phyloP scores from a whole-genome alignment of 1,284 basidiomycete species.

The Microbotryum lychnidis-dioicae region DNA sequence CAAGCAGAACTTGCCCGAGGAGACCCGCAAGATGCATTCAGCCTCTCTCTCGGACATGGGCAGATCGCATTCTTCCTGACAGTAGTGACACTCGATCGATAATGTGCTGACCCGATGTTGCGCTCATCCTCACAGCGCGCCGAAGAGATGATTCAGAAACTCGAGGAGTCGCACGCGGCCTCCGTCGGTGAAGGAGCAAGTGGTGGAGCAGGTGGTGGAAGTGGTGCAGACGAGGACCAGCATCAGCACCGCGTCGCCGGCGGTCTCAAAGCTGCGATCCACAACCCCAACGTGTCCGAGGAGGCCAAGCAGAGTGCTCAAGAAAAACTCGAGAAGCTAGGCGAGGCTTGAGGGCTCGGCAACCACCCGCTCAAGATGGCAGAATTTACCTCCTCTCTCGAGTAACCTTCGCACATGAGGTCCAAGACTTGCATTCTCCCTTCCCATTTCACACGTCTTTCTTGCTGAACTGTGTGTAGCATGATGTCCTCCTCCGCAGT shows the following conservation, averaged over 20 bases:
- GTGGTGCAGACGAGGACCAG: not conserved
- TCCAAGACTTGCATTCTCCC: too few relatives aligned
- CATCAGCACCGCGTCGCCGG: not conserved
- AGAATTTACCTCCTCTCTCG: too few relatives aligned
- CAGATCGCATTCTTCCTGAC: too few relatives aligned
- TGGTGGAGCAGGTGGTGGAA: not conserved
- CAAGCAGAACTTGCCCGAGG: not conserved
- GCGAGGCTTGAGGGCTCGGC: not conserved
- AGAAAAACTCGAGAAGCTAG: not conserved
- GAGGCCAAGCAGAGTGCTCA: slow-evolving; percentile 1
- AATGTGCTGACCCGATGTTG: too few relatives aligned
- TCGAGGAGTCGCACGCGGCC: not conserved
- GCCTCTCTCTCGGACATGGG: too few relatives aligned
- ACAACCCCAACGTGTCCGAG: slow-evolving; percentile 2
- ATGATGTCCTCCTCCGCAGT: too few relatives aligned
- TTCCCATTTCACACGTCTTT: too few relatives aligned
- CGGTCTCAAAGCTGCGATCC: not conserved
- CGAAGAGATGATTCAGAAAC: not conserved
- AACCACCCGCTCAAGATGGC: too few relatives aligned
- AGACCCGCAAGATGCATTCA: not conserved
- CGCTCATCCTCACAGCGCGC: not conserved
- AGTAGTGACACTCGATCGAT: too few relatives aligned
- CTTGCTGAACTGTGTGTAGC: too few relatives aligned
- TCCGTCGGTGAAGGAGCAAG: not conserved
- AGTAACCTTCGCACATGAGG: too few relatives aligned